These are phyloP conservation scores for Fragilaria radians DNA, from an alignment of 108 stramenopile species.

Conservation along the genomic window DNA sequence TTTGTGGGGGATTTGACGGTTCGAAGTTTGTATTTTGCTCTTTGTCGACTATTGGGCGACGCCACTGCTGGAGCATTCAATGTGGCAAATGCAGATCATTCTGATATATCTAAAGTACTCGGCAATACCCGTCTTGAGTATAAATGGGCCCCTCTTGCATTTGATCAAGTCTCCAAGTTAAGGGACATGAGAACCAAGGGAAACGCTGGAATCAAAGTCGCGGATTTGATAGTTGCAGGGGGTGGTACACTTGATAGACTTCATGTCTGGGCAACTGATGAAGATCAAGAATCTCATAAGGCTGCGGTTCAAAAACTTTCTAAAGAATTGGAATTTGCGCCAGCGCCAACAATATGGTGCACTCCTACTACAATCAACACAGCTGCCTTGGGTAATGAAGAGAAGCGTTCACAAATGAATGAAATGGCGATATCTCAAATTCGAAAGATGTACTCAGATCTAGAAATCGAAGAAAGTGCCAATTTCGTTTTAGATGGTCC, in stretches of 20 bases:
- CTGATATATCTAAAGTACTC: conserved; percentile 19
- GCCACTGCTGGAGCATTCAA: conserved; percentile 28
- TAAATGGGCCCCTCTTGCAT: conserved; percentile 41
- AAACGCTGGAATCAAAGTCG: neutral
- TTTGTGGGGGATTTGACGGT: conserved; percentile 39
- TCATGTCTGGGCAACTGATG: conserved; percentile 36
- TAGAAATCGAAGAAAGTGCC: conserved; percentile 15
- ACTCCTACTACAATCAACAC: conserved; percentile 42
- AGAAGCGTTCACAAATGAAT: conserved; percentile 39
- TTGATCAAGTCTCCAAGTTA: conserved; percentile 26
- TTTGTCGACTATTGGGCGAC: conserved; percentile 30
- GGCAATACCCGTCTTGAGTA: conserved; percentile 21
- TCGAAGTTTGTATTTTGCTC: conserved; percentile 25
- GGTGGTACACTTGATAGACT: conserved; percentile 33
- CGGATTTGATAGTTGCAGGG: conserved; percentile 26
- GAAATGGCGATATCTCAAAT: conserved; percentile 32
- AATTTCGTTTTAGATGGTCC: conserved; percentile 43
- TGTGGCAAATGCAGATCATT: conserved; percentile 9
- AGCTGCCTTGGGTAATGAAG: conserved; percentile 30
- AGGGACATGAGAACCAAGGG: conserved; percentile 15
- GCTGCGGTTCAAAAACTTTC: conserved; percentile 24
- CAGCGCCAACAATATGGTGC: conserved; percentile 26
- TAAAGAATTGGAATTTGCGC: conserved; percentile 13
- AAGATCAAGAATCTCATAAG: conserved; percentile 27
- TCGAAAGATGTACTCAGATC: conserved; percentile 23